phyloP scores from a whole-genome alignment of 805 yeast genomes.

The Lipomyces starkeyi region DNA sequence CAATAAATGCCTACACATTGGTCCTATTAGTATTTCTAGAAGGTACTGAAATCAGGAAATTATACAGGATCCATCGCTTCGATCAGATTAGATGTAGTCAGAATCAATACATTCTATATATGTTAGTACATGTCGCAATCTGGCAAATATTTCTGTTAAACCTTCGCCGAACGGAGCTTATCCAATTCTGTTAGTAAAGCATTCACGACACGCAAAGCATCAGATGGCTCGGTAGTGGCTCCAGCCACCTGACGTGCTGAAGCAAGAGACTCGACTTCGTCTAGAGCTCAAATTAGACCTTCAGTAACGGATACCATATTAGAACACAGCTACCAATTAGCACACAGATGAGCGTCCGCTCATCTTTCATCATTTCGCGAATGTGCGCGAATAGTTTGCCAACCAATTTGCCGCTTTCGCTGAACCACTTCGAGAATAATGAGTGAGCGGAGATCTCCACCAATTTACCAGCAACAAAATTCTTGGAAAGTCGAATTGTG shows the following conservation, averaged over 20 bases:
- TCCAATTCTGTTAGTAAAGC: slow-evolving; percentile 53
- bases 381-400: slow-evolving; percentile 49
- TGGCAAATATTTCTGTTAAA: not conserved
- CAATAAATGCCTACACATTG: slow-evolving; percentile 50
- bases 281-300: slow-evolving; percentile 33
- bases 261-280: slow-evolving; percentile 56
- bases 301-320: not conserved
- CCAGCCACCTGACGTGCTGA: slow-evolving; percentile 49
- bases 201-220: slow-evolving; percentile 53
- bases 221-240: slow-evolving; percentile 52
- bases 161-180: slow-evolving; percentile 44
- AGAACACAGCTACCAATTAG: slow-evolving; percentile 42
- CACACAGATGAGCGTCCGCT: slow-evolving; percentile 45
- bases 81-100: slow-evolving; percentile 53
- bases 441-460: slow-evolving; percentile 54
- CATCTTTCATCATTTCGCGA: slow-evolving; percentile 40
- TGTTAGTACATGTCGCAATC: not conserved
- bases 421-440: slow-evolving; percentile 55
- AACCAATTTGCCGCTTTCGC: slow-evolving; percentile 54
- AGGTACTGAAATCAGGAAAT: not conserved
- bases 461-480: slow-evolving; percentile 43
- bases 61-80: slow-evolving; percentile 48
- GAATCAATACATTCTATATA: slow-evolving; percentile 47
- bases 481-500: slow-evolving; percentile 42
- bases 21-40: not conserved